Conservation (phyloP, 352 stramenopile species). For the Phytophthora pluvialis region DNA sequence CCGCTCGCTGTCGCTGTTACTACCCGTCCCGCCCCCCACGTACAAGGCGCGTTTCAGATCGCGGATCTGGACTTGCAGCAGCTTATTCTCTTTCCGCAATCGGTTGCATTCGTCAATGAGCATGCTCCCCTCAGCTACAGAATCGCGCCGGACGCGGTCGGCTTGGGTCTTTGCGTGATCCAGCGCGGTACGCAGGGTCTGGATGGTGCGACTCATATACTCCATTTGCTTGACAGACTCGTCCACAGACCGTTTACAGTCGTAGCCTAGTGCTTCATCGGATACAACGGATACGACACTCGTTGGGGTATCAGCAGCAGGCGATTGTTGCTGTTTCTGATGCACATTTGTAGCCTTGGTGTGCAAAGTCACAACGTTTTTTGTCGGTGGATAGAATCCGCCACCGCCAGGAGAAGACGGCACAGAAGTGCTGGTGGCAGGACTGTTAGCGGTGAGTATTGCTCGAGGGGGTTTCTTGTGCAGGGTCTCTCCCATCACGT, state of each 20-base stretch:
- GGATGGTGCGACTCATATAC: slow-evolving; percentile 82
- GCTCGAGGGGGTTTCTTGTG: slow-evolving; percentile 65
- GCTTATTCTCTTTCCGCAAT: slow-evolving; percentile 78
- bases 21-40: background rate
- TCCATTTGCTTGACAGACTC: slow-evolving; percentile 84
- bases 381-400: slow-evolving; percentile 34
- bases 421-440: slow-evolving; percentile 1
- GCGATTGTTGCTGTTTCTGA: slow-evolving; percentile 18
- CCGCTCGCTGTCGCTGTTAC: slow-evolving; percentile 11
- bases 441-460: slow-evolving; percentile 10
- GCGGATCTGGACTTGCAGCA: slow-evolving; percentile 63
- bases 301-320: background rate
- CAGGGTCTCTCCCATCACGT: slow-evolving; percentile 72
- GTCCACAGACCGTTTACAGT: slow-evolving; percentile 78
- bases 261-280: slow-evolving; percentile 67
- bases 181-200: slow-evolving; percentile 60
- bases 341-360: slow-evolving; percentile 7
- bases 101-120: slow-evolving; percentile 86
- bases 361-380: slow-evolving; percentile 1
- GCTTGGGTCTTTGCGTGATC: slow-evolving; percentile 76
- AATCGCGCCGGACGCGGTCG: slow-evolving; percentile 71
- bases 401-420: slow-evolving; percentile 26
- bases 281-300: slow-evolving; percentile 18
- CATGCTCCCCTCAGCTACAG: slow-evolving; percentile 78
- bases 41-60: slow-evolving; percentile 54